Evolutionary conservation across 257 asterid genomes (phyloP).

Genomic region (Forsythia suspensa): DNA sequence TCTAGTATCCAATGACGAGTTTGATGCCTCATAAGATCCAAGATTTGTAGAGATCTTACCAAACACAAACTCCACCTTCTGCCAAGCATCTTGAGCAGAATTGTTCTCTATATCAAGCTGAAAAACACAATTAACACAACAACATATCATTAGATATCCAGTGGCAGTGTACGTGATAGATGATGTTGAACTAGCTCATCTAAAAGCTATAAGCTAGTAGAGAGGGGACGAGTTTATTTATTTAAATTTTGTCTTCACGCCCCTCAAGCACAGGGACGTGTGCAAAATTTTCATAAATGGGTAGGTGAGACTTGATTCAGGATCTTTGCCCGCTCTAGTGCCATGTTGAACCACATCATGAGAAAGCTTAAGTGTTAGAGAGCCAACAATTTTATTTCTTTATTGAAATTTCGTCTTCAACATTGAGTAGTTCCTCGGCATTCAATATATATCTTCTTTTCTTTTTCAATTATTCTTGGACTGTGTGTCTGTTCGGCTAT

Average conservation of each 20-base stretch:
- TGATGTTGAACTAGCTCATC: neutral
- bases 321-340: neutral
- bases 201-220: neutral
- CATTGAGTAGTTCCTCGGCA: neutral
- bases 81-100: slow-evolving; percentile 85
- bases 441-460: neutral
- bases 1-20: neutral
- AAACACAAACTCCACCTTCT: slow-evolving; percentile 77
- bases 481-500: neutral
- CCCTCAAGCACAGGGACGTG: neutral
- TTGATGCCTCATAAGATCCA: neutral
- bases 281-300: neutral
- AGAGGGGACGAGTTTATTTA: neutral
- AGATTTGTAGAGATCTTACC: slow-evolving; percentile 54
- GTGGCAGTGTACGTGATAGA: neutral
- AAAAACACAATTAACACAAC: slow-evolving; percentile 8
- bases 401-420: neutral
- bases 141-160: neutral
- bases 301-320: neutral
- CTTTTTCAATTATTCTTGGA: neutral
- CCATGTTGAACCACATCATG: neutral
- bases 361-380: neutral
- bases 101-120: slow-evolving; percentile 92
- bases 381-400: neutral
- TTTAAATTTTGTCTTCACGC: neutral